A percentile compares a stretch with the other conserved stretches of the same genome.
These are phyloP conservation scores for Pelargonium australe DNA, from an alignment of 441 rosid genomes.

Conservation along the genomic window DNA sequence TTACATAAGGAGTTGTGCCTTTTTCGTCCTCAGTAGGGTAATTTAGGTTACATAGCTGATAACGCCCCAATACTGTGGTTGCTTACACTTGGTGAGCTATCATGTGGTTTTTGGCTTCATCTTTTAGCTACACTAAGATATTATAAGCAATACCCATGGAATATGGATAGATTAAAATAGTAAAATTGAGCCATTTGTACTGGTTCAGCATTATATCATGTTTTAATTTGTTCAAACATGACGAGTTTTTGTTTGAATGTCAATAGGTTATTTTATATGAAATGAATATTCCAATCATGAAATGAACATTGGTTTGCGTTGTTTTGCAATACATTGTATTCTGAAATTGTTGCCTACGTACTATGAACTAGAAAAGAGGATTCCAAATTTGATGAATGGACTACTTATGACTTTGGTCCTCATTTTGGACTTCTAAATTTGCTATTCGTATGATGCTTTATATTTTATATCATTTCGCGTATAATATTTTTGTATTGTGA, in stretches of 20 bases:
- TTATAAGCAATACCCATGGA: constrained; percentile 1
- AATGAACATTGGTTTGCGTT: background rate
- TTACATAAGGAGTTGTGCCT: background rate
- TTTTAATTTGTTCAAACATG: constrained; percentile 1
- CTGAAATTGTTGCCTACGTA: background rate
- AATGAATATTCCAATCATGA: background rate
- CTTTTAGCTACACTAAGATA: background rate
- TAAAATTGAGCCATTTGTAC: background rate
- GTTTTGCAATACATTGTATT: constrained; percentile 1
- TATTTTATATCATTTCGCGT: background rate
- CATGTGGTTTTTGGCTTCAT: constrained; percentile 4
- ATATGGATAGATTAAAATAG: background rate
- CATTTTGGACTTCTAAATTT: background rate
- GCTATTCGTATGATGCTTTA: background rate
- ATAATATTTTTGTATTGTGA: background rate
- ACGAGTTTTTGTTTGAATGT: background rate
- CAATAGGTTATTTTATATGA: background rate
- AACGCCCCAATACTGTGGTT: background rate
- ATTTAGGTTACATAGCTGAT: background rate
- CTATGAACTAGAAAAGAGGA: constrained; percentile 1
- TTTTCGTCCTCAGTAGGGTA: background rate
- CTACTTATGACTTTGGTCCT: background rate
- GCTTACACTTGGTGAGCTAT: background rate
- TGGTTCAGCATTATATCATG: constrained; percentile 2
- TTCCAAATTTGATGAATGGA: background rate